Conservation (phyloP, 441 rosid species). For the Gossypium aridum region DNA sequence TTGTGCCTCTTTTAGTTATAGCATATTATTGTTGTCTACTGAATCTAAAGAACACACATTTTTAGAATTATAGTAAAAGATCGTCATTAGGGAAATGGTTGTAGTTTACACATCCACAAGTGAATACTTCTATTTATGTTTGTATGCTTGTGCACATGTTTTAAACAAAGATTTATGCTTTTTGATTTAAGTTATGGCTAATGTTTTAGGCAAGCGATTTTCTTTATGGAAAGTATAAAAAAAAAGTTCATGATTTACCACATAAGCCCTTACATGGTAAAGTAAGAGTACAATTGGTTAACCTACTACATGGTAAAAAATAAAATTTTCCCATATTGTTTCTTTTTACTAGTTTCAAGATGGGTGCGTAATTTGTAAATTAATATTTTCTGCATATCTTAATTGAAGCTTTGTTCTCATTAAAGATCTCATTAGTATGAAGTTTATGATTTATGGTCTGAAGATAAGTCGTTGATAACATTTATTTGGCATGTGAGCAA, state of each 20-base stretch:
- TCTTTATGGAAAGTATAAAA: not conserved
- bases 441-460: not conserved
- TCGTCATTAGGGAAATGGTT: constrained; percentile 1
- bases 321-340: not conserved
- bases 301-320: not conserved
- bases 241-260: not conserved
- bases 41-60: not conserved
- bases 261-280: not conserved
- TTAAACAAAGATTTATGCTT: not conserved
- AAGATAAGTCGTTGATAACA: not conserved
- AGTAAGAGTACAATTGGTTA: not conserved
- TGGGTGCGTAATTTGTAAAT: not conserved
- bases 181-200: not conserved
- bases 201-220: not conserved
- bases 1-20: not conserved
- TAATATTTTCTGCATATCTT: not conserved
- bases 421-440: not conserved
- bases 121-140: not conserved
- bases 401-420: not conserved
- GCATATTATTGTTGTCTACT: not conserved
- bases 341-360: constrained; percentile 3
- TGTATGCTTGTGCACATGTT: not conserved
- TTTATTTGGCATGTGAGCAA: not conserved
- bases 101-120: not conserved
- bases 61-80: not conserved